Percentiles rank a stretch among this genome's conserved stretches.
These are phyloP conservation scores for Phaeoacremonium minimum DNA, from an alignment of 2,329 filamentous ascomycete species.

Conservation along the genomic window DNA sequence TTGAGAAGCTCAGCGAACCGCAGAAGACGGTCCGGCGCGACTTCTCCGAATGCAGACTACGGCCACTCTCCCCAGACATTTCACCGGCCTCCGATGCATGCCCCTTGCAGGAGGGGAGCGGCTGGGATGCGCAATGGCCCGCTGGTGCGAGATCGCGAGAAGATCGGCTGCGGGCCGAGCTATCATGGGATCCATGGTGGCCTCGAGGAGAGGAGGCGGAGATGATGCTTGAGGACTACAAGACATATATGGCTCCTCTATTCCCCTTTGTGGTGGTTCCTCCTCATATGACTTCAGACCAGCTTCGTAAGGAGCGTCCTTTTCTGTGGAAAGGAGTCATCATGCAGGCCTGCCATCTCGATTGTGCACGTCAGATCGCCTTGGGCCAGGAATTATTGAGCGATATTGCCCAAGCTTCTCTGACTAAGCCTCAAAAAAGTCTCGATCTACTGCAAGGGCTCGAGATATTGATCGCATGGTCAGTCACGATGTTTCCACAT, in stretches of 20 bases:
- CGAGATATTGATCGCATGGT: slow-evolving; percentile 42
- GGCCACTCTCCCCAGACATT: neutral
- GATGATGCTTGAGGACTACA: slow-evolving; percentile 30
- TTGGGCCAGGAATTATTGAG: slow-evolving; percentile 38
- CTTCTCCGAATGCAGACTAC: no score
- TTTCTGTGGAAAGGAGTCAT: slow-evolving; percentile 47
- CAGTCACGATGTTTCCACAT: no score
- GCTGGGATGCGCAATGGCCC: neutral
- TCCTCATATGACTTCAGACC: slow-evolving; percentile 23
- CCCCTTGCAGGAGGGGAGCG: neutral
- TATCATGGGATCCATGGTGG: no score
- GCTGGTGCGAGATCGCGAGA: no score
- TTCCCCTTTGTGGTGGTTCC: slow-evolving; percentile 43
- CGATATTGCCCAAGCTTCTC: slow-evolving; percentile 33
- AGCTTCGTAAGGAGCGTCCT: slow-evolving; percentile 32
- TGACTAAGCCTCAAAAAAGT: slow-evolving; percentile 35
- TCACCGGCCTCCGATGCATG: slow-evolving; percentile 13
- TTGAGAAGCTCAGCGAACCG: no score
- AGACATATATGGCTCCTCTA: slow-evolving; percentile 24
- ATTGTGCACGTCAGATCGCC: slow-evolving; percentile 36
- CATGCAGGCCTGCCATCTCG: slow-evolving; percentile 35
- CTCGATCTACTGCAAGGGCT: slow-evolving; percentile 44
- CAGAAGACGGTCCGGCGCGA: no score
- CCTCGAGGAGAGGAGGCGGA: slow-evolving; percentile 35
- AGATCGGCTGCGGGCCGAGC: no score